Evolutionary conservation across 2,329 filamentous ascomycete species (phyloP), one percentile per base, ranked within the genome.

Genomic region (Neoscytalidium dimidiatum): DNA sequence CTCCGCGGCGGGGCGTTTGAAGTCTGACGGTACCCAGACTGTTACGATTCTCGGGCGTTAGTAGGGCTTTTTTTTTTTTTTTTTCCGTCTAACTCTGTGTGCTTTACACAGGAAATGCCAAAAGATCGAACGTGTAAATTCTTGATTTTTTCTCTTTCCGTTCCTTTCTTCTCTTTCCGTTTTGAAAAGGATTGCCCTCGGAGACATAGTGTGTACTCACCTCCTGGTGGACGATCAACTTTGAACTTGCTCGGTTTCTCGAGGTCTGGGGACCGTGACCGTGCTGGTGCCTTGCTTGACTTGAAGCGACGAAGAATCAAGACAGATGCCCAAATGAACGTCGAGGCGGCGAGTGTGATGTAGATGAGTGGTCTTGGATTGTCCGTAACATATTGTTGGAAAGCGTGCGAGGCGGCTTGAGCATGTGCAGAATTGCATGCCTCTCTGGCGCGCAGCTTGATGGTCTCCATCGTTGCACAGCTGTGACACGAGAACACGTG

Each of bases 21-120:
- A 92, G 61, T 78, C 69, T 13, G 81, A 83, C 0, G 86, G 84
- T 4, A 70, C 76, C 88, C 88, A 91, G 78, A 83, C 83, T 79
- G 72, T 26, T 38, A 66, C 23, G 67, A 67, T 44, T 68, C 5
- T 38, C 23, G 19, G 6, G 66, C 21, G 71, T 67, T 64, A 52
- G 46, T 31, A 17, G 23, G 3, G 35, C 4, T 38, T 28, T 23
- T 38, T 43, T 23, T 43, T 26, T 28, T 23, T 3, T 28, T 23
- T 26, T 23, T 4, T 48, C 21, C 19, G 21, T 5, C n/a, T n/a
- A n/a, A n/a, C n/a, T n/a, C n/a, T n/a, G n/a, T n/a, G n/a, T n/a
- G n/a, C n/a, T n/a, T n/a, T n/a, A n/a, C n/a, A n/a, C n/a, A n/a
- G n/a, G n/a, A n/a, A n/a, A n/a, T n/a, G n/a, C n/a, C n/a, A n/a